Evolutionary conservation across 257 asterid genomes (phyloP), one percentile per base, ranked within the genome.

Genomic region (Knoxia roxburghii): DNA sequence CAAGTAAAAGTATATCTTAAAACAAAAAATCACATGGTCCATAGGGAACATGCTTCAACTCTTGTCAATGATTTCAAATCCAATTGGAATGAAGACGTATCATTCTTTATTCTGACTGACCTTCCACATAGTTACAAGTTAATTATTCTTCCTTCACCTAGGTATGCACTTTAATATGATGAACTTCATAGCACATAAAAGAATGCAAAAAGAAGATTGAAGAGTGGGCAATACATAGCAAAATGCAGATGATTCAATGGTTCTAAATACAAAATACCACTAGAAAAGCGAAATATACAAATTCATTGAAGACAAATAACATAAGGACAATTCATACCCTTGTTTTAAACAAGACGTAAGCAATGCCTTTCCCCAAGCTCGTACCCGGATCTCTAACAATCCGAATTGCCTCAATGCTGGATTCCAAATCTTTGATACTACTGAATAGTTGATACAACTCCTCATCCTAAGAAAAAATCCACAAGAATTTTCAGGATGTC

Each of bases 311-410:
- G 58, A 64, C 37, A 18, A 58, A 32, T 18, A 49, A 30, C 51
- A 48, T 14, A 27, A 49, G 61, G 68, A 30, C 39, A 67, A 72
- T 53, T 56, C 81, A 69, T 90, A 93, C 99, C 99, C 49, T 74
- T 17, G 96, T 89, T 82, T 88, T 93, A 78, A 93, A 90, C 84
- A 93, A 63, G 66, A 90, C 88, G 50, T 90, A 90, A 39, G 99
- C 99, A 73, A 90, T 85, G 79, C 97, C 99, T 78, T 90, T 93
- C 27, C 99, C 99, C 77, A 89, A 67, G 76, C 86, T 87, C n/a
- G 97, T 86, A 68, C 86, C 88, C 49, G 99, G 81, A 84, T 93
- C 99, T 74, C 99, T 85, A 71, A 93, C 73, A 54, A 90, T 95
- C 51, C 99, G 94, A 65, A 81, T 85, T 73, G 95, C 99, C 81